These are phyloP conservation scores for Hyparrhenia diplandra DNA, from an alignment of 176 grass and related monocot genomes.

Conservation along the genomic window DNA sequence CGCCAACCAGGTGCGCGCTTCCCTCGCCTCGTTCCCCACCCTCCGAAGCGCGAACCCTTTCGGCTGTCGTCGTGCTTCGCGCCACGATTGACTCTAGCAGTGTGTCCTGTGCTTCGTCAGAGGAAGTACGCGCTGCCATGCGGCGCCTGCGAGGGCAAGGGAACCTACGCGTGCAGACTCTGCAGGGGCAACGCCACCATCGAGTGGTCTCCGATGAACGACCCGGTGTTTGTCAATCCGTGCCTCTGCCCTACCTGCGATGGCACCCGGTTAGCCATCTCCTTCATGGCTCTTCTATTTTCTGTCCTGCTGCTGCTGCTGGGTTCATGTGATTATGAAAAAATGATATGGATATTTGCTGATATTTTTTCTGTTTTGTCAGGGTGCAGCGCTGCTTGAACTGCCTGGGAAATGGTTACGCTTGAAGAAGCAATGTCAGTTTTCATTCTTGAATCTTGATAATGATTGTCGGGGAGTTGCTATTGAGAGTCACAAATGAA, in stretches of 20 bases:
- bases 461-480: background rate
- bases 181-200: slow-evolving; percentile 66
- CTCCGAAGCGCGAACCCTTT: background rate
- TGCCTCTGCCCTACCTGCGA: slow-evolving; percentile 97
- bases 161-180: slow-evolving; percentile 79
- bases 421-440: slow-evolving; percentile 30
- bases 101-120: background rate
- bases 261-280: slow-evolving; percentile 51
- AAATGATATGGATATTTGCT: background rate
- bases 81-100: background rate
- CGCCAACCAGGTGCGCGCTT: slow-evolving; percentile 54
- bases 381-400: slow-evolving; percentile 88
- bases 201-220: slow-evolving; percentile 83
- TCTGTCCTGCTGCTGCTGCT: background rate
- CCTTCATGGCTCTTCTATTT: background rate
- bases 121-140: slow-evolving; percentile 69
- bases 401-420: slow-evolving; percentile 69
- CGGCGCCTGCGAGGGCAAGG: slow-evolving; percentile 67
- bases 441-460: background rate
- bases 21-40: background rate
- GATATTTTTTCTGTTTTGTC: slow-evolving; percentile 8
- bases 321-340: background rate
- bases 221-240: slow-evolving; percentile 76
- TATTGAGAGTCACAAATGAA: background rate
- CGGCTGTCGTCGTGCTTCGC: background rate